phyloP scores from a whole-genome alignment of 1,284 basidiomycete genomes.

The Cryptococcus amylolentus region DNA sequence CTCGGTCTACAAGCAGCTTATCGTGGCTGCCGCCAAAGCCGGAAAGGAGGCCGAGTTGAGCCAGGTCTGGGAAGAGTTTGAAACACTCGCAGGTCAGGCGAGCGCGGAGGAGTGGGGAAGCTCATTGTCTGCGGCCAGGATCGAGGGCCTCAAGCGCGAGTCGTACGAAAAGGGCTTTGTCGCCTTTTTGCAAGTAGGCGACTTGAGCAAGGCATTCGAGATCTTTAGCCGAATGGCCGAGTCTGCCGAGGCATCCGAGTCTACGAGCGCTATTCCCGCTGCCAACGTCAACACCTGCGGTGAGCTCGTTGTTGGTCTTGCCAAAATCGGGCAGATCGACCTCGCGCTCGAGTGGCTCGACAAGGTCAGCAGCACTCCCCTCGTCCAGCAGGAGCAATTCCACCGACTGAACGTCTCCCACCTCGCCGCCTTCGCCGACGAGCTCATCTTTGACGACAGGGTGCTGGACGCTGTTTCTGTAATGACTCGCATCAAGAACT shows the following conservation, averaged over 20 bases:
- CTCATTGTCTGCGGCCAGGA: neutral
- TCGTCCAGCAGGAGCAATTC: neutral
- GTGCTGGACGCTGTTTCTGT: conserved; percentile 1
- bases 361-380: conserved; percentile 1
- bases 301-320: conserved; percentile 66
- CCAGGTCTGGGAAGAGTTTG: conserved; percentile 66
- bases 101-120: conserved; percentile 9
- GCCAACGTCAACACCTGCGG: conserved; percentile 57
- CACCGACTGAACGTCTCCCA: conserved; percentile 12
- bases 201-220: conserved; percentile 62
- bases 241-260: conserved; percentile 28
- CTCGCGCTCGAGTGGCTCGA: conserved; percentile 71
- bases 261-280: conserved; percentile 54
- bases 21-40: conserved; percentile 60
- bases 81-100: conserved; percentile 44
- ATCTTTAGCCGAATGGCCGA: conserved; percentile 72
- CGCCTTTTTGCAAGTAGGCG: conserved; percentile 65
- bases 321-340: conserved; percentile 58
- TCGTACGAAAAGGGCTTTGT: conserved; percentile 61
- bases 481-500: too few species aligned
- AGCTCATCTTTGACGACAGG: conserved; percentile 4
- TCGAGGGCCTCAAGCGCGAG: conserved; percentile 13
- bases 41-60: conserved; percentile 61
- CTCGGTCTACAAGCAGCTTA: conserved; percentile 58
- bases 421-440: conserved; percentile 7